Conservation (phyloP, 1,139 yeast species). For the Saccharomycopsis hybrid region DNA sequence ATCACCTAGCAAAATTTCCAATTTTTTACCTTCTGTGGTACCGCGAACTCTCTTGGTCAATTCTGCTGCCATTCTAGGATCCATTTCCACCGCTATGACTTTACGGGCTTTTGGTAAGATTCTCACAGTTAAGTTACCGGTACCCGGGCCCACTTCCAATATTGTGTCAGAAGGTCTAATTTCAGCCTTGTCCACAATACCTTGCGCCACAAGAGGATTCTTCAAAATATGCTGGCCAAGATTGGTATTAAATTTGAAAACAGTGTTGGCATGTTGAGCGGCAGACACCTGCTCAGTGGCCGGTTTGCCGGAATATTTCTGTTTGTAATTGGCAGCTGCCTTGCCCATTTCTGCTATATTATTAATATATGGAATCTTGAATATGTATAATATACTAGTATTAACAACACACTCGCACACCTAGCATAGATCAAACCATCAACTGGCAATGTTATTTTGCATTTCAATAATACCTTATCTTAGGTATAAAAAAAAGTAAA, state of each 20-base stretch:
- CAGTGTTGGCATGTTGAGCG: conserved; percentile 69
- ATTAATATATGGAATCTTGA: not conserved
- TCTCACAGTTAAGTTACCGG: conserved; percentile 93
- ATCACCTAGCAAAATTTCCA: conserved; percentile 90
- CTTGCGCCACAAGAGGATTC: conserved; percentile 95
- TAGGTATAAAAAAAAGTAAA: not conserved
- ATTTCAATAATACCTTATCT: no score
- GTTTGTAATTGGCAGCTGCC: conserved; percentile 25
- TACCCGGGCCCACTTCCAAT: conserved; percentile 98
- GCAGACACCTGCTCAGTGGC: conserved; percentile 47
- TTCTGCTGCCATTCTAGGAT: conserved; percentile 99
- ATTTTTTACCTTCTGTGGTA: conserved; percentile 82
- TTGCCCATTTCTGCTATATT: conserved; percentile 26
- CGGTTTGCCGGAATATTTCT: conserved; percentile 17
- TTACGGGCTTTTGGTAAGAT: conserved; percentile 87
- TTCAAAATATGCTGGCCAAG: conserved; percentile 96
- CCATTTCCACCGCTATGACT: conserved; percentile 96
- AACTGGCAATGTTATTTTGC: no score
- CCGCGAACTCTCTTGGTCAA: conserved; percentile 96
- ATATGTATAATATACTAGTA: no score
- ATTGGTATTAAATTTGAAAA: conserved; percentile 92
- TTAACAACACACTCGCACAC: no score
- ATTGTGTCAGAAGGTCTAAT: conserved; percentile 90
- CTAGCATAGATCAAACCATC: no score
- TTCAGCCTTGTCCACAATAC: conserved; percentile 93